phyloP scores from a whole-genome alignment of 2,329 filamentous ascomycete genomes.

The Pseudocercospora crystallina region DNA sequence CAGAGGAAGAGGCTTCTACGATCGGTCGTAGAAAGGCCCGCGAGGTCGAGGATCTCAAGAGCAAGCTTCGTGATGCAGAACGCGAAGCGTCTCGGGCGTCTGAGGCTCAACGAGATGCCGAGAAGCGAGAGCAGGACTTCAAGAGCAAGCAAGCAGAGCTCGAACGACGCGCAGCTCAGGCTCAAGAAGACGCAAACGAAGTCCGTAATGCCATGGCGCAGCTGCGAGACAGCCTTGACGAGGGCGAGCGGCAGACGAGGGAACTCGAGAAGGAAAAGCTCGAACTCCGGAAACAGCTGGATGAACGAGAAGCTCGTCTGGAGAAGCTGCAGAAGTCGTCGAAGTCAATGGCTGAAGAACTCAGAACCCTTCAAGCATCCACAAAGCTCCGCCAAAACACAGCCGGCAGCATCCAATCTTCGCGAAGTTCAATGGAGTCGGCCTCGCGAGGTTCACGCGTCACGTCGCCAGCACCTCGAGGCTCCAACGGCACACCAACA shows the following conservation, averaged over 20 bases:
- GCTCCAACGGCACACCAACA: constrained; percentile 10
- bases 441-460: constrained; percentile 30
- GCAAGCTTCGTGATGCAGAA: constrained; percentile 77
- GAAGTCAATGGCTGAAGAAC: constrained; percentile 60
- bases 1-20: constrained; percentile 84
- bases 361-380: constrained; percentile 50
- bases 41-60: constrained; percentile 83
- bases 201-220: constrained; percentile 74
- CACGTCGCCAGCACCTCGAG: constrained; percentile 44
- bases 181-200: constrained; percentile 71
- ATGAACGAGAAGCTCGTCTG: constrained; percentile 22
- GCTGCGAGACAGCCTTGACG: constrained; percentile 77
- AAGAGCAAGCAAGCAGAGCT: constrained; percentile 72
- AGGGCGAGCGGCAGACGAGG: constrained; percentile 78
- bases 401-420: constrained; percentile 50
- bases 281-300: constrained; percentile 36
- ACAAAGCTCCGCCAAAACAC: constrained; percentile 32
- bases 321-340: constrained; percentile 58
- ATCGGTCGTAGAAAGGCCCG: constrained; percentile 72
- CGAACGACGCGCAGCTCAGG: constrained; percentile 67
- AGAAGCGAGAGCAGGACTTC: constrained; percentile 71
- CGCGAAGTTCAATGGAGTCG: constrained; percentile 60
- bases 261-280: constrained; percentile 80
- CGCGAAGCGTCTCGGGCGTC: constrained; percentile 68
- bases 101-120: constrained; percentile 76